Conservation (phyloP, 2,329 filamentous ascomycete genomes). For the Nemania diffusa region DNA sequence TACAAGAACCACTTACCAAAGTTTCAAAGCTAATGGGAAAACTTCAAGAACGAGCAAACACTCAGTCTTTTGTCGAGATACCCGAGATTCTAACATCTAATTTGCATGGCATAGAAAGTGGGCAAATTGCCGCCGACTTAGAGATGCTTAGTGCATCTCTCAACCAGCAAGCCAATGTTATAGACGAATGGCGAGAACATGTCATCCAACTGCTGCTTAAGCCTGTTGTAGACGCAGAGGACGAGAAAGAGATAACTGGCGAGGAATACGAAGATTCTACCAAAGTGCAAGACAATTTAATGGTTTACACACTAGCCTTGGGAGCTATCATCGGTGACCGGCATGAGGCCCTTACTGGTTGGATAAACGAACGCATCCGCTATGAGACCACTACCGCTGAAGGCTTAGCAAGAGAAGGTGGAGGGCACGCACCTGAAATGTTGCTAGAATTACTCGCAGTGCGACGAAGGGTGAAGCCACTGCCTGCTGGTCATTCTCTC, state of each 20-base stretch:
- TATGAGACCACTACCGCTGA: slow-evolving; percentile 76
- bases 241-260: slow-evolving; percentile 77
- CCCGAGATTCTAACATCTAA: slow-evolving; percentile 66
- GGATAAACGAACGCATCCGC: slow-evolving; percentile 77
- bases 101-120: slow-evolving; percentile 77
- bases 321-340: slow-evolving; percentile 82
- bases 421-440: slow-evolving; percentile 77
- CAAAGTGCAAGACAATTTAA: slow-evolving; percentile 86
- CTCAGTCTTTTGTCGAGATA: slow-evolving; percentile 69
- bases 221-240: slow-evolving; percentile 85
- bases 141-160: slow-evolving; percentile 73
- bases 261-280: slow-evolving; percentile 92
- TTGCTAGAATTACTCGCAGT: slow-evolving; percentile 62
- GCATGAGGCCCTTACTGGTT: slow-evolving; percentile 78
- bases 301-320: slow-evolving; percentile 84
- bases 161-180: slow-evolving; percentile 75
- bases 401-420: slow-evolving; percentile 67
- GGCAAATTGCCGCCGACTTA: slow-evolving; percentile 70
- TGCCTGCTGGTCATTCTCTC: slow-evolving; percentile 68
- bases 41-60: slow-evolving; percentile 63
- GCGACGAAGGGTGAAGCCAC: slow-evolving; percentile 61
- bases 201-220: slow-evolving; percentile 77
- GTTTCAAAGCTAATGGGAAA: slow-evolving; percentile 72
- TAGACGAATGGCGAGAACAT: slow-evolving; percentile 79
- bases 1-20: slow-evolving; percentile 66